Percentiles rank a stretch among this genome's conserved stretches.
Evolutionary conservation across 306 rosid genomes (phyloP).

Genomic region (Albizia julibrissin): DNA sequence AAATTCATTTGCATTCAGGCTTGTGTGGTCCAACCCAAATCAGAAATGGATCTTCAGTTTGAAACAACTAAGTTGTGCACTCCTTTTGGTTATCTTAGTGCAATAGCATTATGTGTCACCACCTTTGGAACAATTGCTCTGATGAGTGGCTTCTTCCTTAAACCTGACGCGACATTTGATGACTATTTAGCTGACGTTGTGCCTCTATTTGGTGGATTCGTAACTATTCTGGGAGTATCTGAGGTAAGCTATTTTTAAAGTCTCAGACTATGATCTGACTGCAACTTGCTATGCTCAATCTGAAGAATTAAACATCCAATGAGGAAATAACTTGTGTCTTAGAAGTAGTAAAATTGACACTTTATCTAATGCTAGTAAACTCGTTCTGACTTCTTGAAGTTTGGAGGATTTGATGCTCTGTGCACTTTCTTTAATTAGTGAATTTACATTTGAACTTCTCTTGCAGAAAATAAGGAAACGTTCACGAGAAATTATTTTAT

Average conservation of each 20-base stretch:
- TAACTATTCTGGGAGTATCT: constrained; percentile 84
- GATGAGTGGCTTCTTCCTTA: constrained; percentile 91
- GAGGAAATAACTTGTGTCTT: not conserved
- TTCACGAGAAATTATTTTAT: not conserved
- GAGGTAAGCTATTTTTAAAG: constrained; percentile 55
- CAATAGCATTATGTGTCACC: constrained; percentile 65
- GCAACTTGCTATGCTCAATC: not conserved
- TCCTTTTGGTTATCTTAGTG: constrained; percentile 76
- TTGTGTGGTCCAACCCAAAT: constrained; percentile 92
- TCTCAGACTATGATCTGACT: constrained; percentile 11
- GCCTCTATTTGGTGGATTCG: constrained; percentile 88
- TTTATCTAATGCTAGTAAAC: not conserved
- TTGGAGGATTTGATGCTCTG: not conserved
- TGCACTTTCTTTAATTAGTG: not conserved
- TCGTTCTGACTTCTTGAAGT: not conserved
- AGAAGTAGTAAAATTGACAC: not conserved
- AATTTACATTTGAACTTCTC: not conserved
- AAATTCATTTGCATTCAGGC: constrained; percentile 46
- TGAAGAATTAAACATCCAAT: not conserved
- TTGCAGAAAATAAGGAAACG: not conserved
- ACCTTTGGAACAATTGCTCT: constrained; percentile 91
- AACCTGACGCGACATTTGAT: constrained; percentile 84
- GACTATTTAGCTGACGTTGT: constrained; percentile 78
- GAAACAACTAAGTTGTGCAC: constrained; percentile 80
- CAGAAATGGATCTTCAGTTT: constrained; percentile 90